Evolutionary conservation across 805 yeast genomes (phyloP).

Genomic region (Wickerhamiella sergipiensis): DNA sequence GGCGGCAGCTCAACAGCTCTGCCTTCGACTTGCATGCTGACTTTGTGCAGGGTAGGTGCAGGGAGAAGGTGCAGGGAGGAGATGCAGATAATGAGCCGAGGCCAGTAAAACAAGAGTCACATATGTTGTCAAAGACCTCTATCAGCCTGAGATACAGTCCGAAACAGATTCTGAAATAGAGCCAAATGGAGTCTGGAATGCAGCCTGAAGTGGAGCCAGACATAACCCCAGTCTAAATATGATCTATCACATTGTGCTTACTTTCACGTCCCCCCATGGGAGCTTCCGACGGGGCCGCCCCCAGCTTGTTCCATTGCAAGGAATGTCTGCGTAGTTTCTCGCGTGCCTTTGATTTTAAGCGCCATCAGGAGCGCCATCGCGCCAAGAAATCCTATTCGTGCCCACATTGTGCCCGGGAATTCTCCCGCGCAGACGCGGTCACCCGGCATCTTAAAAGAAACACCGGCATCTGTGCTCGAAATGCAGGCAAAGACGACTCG

Average conservation of each 20-base stretch:
- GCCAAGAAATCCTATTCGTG: not conserved
- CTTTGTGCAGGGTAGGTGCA: not conserved
- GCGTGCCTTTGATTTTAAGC: not conserved
- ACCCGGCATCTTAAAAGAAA: not conserved
- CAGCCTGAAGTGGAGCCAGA: too few relatives aligned
- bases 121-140: too few relatives aligned
- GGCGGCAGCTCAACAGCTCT: not conserved
- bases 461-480: not conserved
- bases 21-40: not conserved
- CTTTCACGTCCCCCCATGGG: not conserved
- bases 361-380: not conserved
- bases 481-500: not conserved
- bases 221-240: too few relatives aligned
- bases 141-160: too few relatives aligned
- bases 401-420: not conserved
- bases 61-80: too few relatives aligned
- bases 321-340: not conserved
- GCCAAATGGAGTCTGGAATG: too few relatives aligned
- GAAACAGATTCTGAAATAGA: too few relatives aligned
- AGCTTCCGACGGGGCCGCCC: not conserved
- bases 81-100: too few relatives aligned
- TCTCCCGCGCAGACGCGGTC: not conserved
- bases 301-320: not conserved
- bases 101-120: too few relatives aligned
- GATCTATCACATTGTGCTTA: not conserved